phyloP scores from a whole-genome alignment of 495 filamentous ascomycete species.

The Stereocaulon alpinum region DNA sequence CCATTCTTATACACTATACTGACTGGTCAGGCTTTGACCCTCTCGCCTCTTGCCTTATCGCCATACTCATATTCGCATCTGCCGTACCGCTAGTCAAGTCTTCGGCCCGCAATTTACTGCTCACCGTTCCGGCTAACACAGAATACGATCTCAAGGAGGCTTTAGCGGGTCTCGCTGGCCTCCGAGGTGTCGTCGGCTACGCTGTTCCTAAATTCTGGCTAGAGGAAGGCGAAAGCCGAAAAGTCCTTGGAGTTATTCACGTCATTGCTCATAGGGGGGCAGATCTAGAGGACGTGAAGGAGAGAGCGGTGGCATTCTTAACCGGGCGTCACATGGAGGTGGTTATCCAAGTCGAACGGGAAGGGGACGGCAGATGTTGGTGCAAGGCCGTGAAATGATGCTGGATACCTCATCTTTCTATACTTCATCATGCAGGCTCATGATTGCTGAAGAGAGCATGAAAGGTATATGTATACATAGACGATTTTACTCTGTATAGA shows the following conservation, averaged over 20 bases:
- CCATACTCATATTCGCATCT: constrained; percentile 79
- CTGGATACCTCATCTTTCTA: neutral
- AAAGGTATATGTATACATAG: neutral
- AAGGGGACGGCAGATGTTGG: constrained; percentile 71
- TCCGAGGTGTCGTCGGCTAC: constrained; percentile 79
- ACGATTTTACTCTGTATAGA: constrained; percentile 5
- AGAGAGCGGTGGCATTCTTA: constrained; percentile 50
- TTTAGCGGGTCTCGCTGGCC: constrained; percentile 67
- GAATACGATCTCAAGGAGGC: constrained; percentile 86
- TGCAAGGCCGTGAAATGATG: constrained; percentile 33
- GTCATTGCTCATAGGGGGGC: constrained; percentile 59
- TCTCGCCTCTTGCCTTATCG: constrained; percentile 86
- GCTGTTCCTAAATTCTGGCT: constrained; percentile 90
- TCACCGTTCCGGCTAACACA: constrained; percentile 72
- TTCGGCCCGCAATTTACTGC: constrained; percentile 67
- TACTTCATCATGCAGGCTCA: neutral
- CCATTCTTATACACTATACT: constrained; percentile 71
- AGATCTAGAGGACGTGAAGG: constrained; percentile 67
- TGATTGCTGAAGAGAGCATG: neutral
- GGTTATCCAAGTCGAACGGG: constrained; percentile 65
- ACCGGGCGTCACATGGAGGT: constrained; percentile 55
- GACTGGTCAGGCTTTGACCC: constrained; percentile 95
- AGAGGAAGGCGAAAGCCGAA: constrained; percentile 55
- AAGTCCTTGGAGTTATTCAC: constrained; percentile 68
- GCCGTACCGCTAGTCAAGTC: constrained; percentile 80